phyloP scores from a whole-genome alignment of 768 basidiomycete species.

The Mycena vulgaris region DNA sequence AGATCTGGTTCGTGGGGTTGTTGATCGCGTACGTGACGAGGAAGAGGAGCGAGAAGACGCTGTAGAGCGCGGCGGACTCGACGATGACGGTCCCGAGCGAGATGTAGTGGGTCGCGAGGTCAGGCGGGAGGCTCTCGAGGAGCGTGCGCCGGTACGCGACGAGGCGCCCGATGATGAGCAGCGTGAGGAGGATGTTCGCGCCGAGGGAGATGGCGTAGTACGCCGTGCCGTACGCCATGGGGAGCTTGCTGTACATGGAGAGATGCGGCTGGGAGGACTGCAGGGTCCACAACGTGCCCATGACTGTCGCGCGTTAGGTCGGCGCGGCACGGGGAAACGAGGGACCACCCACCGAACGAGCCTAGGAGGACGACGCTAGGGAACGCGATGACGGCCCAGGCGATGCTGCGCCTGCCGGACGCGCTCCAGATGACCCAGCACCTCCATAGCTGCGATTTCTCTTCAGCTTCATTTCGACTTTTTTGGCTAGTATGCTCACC shows the following conservation, averaged over 20 bases:
- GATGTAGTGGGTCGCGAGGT: conserved; percentile 54
- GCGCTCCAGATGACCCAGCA: conserved; percentile 64
- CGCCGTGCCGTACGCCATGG: conserved; percentile 54
- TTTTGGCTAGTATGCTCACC: conserved; percentile 43
- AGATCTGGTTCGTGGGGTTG: conserved; percentile 58
- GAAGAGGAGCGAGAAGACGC: conserved; percentile 56
- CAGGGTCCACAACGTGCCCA: conserved; percentile 61
- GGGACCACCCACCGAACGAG: conserved; percentile 55
- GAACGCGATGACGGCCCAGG: conserved; percentile 52
- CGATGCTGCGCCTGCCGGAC: conserved; percentile 47
- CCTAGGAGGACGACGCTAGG: conserved; percentile 55
- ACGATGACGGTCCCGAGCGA: conserved; percentile 56
- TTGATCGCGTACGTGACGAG: conserved; percentile 58
- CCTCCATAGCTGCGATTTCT: conserved; percentile 56
- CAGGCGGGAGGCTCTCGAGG: conserved; percentile 48
- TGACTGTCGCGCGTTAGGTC: conserved; percentile 41
- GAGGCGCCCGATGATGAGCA: conserved; percentile 56
- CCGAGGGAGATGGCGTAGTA: conserved; percentile 58
- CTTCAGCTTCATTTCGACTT: background rate
- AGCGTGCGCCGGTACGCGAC: conserved; percentile 50
- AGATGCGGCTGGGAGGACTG: conserved; percentile 58
- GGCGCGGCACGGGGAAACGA: background rate
- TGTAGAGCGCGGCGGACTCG: conserved; percentile 63
- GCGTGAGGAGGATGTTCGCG: conserved; percentile 58
- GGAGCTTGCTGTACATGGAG: conserved; percentile 55